Conservation (phyloP, 441 rosid genomes). For the Kokia cookei region DNA sequence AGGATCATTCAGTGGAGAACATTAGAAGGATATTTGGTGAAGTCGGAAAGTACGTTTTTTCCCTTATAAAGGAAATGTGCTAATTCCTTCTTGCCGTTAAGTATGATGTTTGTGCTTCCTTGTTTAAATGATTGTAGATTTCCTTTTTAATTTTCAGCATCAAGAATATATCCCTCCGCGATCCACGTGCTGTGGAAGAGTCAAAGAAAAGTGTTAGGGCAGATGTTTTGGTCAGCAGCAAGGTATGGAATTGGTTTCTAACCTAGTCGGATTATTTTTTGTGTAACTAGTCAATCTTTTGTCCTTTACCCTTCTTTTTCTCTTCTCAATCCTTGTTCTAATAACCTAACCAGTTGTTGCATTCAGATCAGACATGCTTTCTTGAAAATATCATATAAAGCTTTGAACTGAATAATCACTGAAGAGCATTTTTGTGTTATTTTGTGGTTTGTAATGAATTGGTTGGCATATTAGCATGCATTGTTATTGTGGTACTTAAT, state of each 20-base stretch:
- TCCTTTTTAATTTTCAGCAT: slow-evolving; percentile 34
- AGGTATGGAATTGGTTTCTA: slow-evolving; percentile 36
- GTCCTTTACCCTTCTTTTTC: not conserved
- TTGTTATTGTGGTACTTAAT: not conserved
- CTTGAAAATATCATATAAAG: not conserved
- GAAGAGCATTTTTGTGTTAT: not conserved
- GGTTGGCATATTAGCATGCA: not conserved
- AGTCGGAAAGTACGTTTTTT: slow-evolving; percentile 67
- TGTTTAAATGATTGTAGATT: not conserved
- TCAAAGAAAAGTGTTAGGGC: slow-evolving; percentile 47
- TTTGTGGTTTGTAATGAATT: not conserved
- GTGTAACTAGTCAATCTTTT: not conserved
- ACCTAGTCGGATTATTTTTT: not conserved
- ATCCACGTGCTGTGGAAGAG: slow-evolving; percentile 58
- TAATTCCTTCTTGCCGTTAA: not conserved
- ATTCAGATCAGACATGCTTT: not conserved
- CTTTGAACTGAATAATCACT: not conserved
- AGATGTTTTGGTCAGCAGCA: slow-evolving; percentile 46
- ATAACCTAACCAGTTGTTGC: not conserved
- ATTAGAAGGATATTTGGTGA: slow-evolving; percentile 57
- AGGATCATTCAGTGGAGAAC: slow-evolving; percentile 73
- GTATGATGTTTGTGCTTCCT: slow-evolving; percentile 9
- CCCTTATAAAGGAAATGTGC: not conserved
- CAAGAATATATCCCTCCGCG: slow-evolving; percentile 43
- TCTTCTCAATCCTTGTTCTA: not conserved